These are phyloP conservation scores for Metschnikowia lochheadii DNA, from an alignment of 805 yeast genomes.

Conservation along the genomic window DNA sequence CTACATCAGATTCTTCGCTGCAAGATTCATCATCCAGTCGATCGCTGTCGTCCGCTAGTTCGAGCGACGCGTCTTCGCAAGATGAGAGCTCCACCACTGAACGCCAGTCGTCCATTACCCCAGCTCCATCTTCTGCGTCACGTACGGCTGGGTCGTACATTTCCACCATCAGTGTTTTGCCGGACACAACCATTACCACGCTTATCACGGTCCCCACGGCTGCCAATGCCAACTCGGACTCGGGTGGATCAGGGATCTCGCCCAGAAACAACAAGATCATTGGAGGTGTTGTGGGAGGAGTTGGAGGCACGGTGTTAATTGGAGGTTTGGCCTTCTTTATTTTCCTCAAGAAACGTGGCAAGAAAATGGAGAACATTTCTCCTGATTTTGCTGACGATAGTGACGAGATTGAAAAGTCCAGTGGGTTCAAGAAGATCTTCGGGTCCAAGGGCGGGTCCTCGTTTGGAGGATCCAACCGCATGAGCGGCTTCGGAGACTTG, in stretches of 20 bases:
- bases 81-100: not conserved
- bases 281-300: conserved; percentile 45
- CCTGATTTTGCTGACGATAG: conserved; percentile 40
- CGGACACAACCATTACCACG: conserved; percentile 40
- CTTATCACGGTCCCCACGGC: conserved; percentile 37
- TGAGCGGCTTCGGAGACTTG: conserved; percentile 22
- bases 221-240: conserved; percentile 12
- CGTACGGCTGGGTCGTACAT: conserved; percentile 5
- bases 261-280: conserved; percentile 28
- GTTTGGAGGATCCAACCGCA: conserved; percentile 6
- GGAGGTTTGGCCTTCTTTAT: conserved; percentile 35
- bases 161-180: conserved; percentile 20
- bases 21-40: conserved; percentile 3
- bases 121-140: conserved; percentile 7
- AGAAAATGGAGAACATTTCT: conserved; percentile 34
- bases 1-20: conserved; percentile 7
- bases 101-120: conserved; percentile 1
- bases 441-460: conserved; percentile 22
- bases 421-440: conserved; percentile 30
- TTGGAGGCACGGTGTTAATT: conserved; percentile 43
- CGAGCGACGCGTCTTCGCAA: conserved; percentile 1
- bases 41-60: conserved; percentile 2
- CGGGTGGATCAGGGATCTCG: conserved; percentile 8
- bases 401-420: conserved; percentile 17
- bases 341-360: conserved; percentile 31